Base-by-base conservation (phyloP, 1,284 basidiomycete genomes). In the Lignosus rhinocerotis region DNA sequence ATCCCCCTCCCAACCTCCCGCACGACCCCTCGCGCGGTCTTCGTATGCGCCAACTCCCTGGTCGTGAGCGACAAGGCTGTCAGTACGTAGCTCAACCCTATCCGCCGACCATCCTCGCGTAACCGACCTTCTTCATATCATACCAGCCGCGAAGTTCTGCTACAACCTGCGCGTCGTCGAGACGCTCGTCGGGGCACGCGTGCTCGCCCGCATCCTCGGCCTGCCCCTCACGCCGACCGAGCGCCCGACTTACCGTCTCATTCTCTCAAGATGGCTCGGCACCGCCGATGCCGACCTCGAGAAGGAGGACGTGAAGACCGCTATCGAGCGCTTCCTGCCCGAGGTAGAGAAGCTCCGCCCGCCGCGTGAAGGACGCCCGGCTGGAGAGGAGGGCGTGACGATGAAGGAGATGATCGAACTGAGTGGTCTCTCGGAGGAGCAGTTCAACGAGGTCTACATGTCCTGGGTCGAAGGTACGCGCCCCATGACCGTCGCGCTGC, bases 101-200 rank as follows among this genome's bases (percentile, higher is more conserved):
- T 21, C 43, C 1, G 11, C 17, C 14, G 9, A 31, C 31, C 14
- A 16, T 39, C 34, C 2, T n/a, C 14, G 19, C 19, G 6, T 19
- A 45, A 17, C 31, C 36, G 17, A 39, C 30, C 25, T 2, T 47
- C 11, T 12, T 12, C 36, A 9, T 9, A 1, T n/a, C n/a, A n/a
- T n/a, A n/a, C n/a, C 33, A 59, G 84, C 84, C 43, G 88, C 92
- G 2, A 90, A 88, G 63, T 84, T 80, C 51, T 81, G 86, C 46
- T 95, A 95, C 77, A 96, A 96, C 71, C 79, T 96, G 34, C 88
- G 93, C 19, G 92, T 94, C 19, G 88, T 95, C 17, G 94, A 96
- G 73, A 91, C 88, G 0, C 85, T 93, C 31, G 87, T 86, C 52
- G 88, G 86, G 2, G 90, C 93, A 0, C 81, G 90, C 14, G 78